Evolutionary conservation across 345 rosid species (phyloP).

Genomic region (Jatropha curcas): DNA sequence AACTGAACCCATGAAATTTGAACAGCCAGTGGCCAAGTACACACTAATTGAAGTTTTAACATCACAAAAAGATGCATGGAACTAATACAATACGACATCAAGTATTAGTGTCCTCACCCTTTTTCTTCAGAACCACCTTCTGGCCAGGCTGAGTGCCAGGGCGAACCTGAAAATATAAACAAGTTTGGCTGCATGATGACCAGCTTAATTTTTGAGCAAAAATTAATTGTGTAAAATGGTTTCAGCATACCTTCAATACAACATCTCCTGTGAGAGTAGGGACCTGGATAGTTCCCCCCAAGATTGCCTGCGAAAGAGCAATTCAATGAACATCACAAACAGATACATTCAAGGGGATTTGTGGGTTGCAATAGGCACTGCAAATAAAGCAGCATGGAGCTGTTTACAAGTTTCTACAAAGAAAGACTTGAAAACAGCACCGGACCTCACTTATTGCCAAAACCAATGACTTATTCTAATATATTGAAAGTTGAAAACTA

Average conservation of each 20-base stretch:
- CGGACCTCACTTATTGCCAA: not conserved
- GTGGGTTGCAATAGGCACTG: not conserved
- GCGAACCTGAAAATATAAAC: slow-evolving; percentile 58
- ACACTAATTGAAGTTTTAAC: not conserved
- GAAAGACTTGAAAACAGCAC: not conserved
- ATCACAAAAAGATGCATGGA: not conserved
- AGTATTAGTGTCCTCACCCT: slow-evolving; percentile 54
- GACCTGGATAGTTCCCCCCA: slow-evolving; percentile 96
- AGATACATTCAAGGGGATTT: not conserved
- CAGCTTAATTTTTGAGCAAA: not conserved
- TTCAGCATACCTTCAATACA: slow-evolving; percentile 75
- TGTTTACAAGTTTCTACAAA: not conserved
- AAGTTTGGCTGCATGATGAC: not conserved
- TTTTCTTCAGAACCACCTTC: slow-evolving; percentile 92
- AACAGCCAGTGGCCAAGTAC: not conserved
- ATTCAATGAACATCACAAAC: slow-evolving; percentile 3
- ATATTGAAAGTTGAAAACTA: not conserved
- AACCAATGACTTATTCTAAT: not conserved
- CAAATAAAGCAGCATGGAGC: slow-evolving; percentile 1
- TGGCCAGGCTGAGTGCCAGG: slow-evolving; percentile 99
- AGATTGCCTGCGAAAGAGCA: slow-evolving; percentile 67
- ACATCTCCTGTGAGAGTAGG: slow-evolving; percentile 99
- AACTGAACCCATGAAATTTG: not conserved
- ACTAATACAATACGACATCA: not conserved
- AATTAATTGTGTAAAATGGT: not conserved